These are phyloP conservation scores for Colletotrichum brevisporum DNA, from an alignment of 2,329 filamentous ascomycete genomes.

Conservation along the genomic window DNA sequence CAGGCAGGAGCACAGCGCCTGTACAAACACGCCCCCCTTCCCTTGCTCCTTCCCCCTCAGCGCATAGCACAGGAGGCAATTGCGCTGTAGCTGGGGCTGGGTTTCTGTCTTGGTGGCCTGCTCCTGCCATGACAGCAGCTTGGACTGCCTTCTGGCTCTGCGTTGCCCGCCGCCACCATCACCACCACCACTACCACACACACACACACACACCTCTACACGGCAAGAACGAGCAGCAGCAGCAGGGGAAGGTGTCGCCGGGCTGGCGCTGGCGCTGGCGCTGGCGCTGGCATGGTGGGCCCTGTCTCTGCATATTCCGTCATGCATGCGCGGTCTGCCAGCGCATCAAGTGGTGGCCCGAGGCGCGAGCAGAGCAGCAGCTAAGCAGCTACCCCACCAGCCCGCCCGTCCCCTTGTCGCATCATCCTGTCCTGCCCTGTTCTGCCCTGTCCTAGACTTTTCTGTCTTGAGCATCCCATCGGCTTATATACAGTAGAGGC, in stretches of 20 bases:
- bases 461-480: conserved; percentile 50
- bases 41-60: conserved; percentile 33
- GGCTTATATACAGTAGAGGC: conserved; percentile 56
- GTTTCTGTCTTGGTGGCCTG: too few relatives aligned
- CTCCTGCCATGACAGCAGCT: conserved; percentile 44
- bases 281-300: conserved; percentile 58
- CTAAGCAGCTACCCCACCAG: conserved; percentile 45
- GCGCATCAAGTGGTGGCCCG: conserved; percentile 64
- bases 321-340: conserved; percentile 66
- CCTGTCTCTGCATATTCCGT: conserved; percentile 69
- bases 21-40: conserved; percentile 20
- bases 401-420: conserved; percentile 48
- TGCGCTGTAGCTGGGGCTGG: too few relatives aligned
- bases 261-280: conserved; percentile 53
- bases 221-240: background rate
- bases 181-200: conserved; percentile 11
- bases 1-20: conserved; percentile 33
- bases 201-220: too few relatives aligned
- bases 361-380: conserved; percentile 55
- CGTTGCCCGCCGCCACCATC: conserved; percentile 41
- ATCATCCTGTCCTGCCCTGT: conserved; percentile 48
- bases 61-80: conserved; percentile 27
- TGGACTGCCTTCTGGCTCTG: conserved; percentile 43
- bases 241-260: conserved; percentile 47
- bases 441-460: conserved; percentile 6